Conservation (phyloP, 768 basidiomycete species). For the Mycena maculata region DNA sequence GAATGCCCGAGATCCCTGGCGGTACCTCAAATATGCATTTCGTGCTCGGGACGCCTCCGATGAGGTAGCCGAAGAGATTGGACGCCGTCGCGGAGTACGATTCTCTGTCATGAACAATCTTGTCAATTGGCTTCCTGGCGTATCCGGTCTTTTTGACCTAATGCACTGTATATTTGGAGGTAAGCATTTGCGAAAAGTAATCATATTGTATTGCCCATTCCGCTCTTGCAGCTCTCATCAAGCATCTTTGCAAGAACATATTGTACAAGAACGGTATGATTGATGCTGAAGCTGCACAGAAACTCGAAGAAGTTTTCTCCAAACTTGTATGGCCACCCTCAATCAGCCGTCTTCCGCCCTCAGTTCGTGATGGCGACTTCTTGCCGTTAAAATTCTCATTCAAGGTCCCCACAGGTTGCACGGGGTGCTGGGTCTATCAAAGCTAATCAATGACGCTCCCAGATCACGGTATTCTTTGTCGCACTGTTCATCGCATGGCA, state of each 20-base stretch:
- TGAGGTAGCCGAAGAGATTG: slow-evolving; percentile 33
- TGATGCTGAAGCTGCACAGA: slow-evolving; percentile 6
- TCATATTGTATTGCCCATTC: too few relatives aligned
- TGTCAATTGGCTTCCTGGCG: slow-evolving; percentile 29
- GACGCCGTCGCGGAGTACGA: slow-evolving; percentile 25
- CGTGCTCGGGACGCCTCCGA: slow-evolving; percentile 11
- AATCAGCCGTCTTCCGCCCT: slow-evolving; percentile 28
- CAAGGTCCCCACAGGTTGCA: slow-evolving; percentile 12
- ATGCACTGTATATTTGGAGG: slow-evolving; percentile 33
- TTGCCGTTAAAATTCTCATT: background rate
- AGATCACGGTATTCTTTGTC: slow-evolving; percentile 30
- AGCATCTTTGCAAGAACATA: slow-evolving; percentile 17
- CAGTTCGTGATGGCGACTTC: too few relatives aligned
- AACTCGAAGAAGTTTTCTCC: slow-evolving; percentile 16
- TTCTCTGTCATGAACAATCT: slow-evolving; percentile 25
- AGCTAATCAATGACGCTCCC: slow-evolving; percentile 39
- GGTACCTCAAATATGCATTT: slow-evolving; percentile 36
- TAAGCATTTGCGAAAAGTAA: too few relatives aligned
- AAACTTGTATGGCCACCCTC: slow-evolving; percentile 28
- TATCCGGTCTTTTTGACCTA: slow-evolving; percentile 16
- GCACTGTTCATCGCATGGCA: slow-evolving; percentile 37
- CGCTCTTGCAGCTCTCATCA: background rate
- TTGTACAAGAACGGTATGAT: slow-evolving; percentile 31
- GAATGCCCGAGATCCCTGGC: slow-evolving; percentile 23
- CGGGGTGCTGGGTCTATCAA: slow-evolving; percentile 33